Conservation (phyloP, 768 basidiomycete genomes). For the Amanita jacksonii region DNA sequence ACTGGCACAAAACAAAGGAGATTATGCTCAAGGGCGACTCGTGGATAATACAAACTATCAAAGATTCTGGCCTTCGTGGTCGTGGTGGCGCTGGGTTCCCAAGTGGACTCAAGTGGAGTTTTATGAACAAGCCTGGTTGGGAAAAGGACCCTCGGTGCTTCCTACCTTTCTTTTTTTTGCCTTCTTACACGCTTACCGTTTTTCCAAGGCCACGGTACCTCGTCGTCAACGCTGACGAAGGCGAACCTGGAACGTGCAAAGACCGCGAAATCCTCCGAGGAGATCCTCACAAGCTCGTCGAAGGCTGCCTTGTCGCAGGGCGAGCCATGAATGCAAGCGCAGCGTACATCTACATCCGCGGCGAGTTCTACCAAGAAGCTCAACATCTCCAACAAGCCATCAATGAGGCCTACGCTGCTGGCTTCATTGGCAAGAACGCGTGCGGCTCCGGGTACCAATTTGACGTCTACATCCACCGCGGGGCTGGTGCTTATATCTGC, state of each 20-base stretch:
- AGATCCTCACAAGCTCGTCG: slow-evolving; percentile 96
- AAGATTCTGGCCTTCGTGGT: slow-evolving; percentile 91
- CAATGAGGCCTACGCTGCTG: slow-evolving; percentile 85
- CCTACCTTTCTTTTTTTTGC: slow-evolving; percentile 2
- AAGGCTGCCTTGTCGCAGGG: slow-evolving; percentile 95
- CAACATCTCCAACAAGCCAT: slow-evolving; percentile 92
- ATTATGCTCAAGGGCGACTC: slow-evolving; percentile 91
- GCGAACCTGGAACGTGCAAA: slow-evolving; percentile 98
- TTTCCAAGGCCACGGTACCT: slow-evolving; percentile 76
- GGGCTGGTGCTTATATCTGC: slow-evolving; percentile 97
- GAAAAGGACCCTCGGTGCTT: slow-evolving; percentile 79
- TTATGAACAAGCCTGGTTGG: slow-evolving; percentile 99
- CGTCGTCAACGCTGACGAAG: slow-evolving; percentile 97
- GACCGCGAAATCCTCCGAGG: slow-evolving; percentile 97
- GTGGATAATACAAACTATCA: slow-evolving; percentile 95
- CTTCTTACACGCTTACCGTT: not conserved
- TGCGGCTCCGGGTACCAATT: slow-evolving; percentile 92
- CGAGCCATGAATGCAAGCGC: slow-evolving; percentile 96
- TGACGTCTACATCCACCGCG: slow-evolving; percentile 97
- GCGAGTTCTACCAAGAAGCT: slow-evolving; percentile 96
- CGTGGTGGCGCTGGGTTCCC: slow-evolving; percentile 97
- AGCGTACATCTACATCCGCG: slow-evolving; percentile 99
- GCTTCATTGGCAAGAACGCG: slow-evolving; percentile 81
- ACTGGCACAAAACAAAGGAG: slow-evolving; percentile 98
- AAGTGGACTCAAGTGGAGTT: slow-evolving; percentile 93